Base-by-base conservation (phyloP, 2,329 filamentous ascomycete species). In the Stachybotrys echinatus region DNA sequence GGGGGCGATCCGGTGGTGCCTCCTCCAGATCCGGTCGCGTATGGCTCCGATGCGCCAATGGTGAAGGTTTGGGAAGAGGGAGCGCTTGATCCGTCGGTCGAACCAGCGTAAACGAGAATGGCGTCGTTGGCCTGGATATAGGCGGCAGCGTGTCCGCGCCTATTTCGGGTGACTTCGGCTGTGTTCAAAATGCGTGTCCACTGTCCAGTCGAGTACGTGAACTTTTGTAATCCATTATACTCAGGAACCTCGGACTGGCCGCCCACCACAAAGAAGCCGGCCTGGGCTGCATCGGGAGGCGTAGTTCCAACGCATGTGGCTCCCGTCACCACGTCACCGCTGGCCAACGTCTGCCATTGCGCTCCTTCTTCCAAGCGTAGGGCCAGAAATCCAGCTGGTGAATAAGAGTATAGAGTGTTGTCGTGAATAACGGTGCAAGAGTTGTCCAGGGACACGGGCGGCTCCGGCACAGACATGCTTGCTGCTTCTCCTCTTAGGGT, bases 321-420 rank as follows among this genome's bases (percentile, higher is more conserved):
- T 43, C 88, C 89, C 2, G 81, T 83, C 20, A 96, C 88, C 18
- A 83, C 73, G 53, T 85, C 77, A 45, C 89, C 89, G 64, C 77
- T 78, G 1, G 76, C 61, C 57, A 94, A 67, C 56, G 75, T 65
- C 55, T 79, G 73, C 92, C 92, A 96, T 70, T 81, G 70, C 45
- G 83, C 87, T 47, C 87, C 87, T 56, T 83, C 69, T 54, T 80
- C 70, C 55, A 97, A 71, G 12, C 76, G 69, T 55, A 97, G 70
- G 8, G 87, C 87, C 65, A 91, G 81, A 60, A 97, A 92, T 23
- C 83, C 88, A 44, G 81, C 71, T 8, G 83, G 71, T 6, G 89
- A 89, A 67, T 89, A 95, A 43, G 88, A 84, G 72, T 95, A 97
- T 48, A 97, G 81, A 12, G 84, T 90, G 66, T 91, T 85, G 64